Percentiles rank a stretch among this genome's conserved stretches.
Evolutionary conservation across 2,329 filamentous ascomycete genomes (phyloP).

Genomic region (Penicillium decumbens): DNA sequence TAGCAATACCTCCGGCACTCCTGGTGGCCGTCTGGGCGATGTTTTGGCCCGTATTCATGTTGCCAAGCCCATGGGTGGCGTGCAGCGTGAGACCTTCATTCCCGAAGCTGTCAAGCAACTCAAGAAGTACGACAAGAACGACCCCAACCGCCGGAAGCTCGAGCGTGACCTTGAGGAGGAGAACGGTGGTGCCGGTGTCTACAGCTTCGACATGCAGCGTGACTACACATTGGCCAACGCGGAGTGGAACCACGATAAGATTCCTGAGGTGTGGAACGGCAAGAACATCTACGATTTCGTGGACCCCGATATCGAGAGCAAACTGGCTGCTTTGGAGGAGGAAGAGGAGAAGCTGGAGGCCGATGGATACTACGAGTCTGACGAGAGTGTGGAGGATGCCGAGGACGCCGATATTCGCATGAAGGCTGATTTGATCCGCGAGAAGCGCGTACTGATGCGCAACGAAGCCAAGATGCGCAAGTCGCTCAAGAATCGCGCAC

Average conservation of each 20-base stretch:
- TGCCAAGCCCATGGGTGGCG: slow-evolving; percentile 81
- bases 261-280: slow-evolving; percentile 89
- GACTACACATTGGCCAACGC: slow-evolving; percentile 82
- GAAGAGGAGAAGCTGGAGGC: slow-evolving; percentile 90
- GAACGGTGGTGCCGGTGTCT: slow-evolving; percentile 92
- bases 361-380: slow-evolving; percentile 90
- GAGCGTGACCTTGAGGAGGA: slow-evolving; percentile 86
- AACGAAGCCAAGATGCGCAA: slow-evolving; percentile 96
- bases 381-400: slow-evolving; percentile 75
- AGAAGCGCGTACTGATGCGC: slow-evolving; percentile 86
- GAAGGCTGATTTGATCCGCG: slow-evolving; percentile 92
- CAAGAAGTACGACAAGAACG: slow-evolving; percentile 85
- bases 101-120: slow-evolving; percentile 74
- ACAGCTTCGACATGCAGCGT: slow-evolving; percentile 85
- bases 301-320: slow-evolving; percentile 92
- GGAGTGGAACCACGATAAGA: slow-evolving; percentile 94
- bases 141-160: slow-evolving; percentile 74
- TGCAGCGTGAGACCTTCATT: slow-evolving; percentile 75
- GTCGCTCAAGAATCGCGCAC: slow-evolving; percentile 91
- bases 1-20: slow-evolving; percentile 69
- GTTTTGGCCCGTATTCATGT: slow-evolving; percentile 94
- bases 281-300: slow-evolving; percentile 98
- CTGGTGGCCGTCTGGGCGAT: slow-evolving; percentile 78
- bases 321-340: slow-evolving; percentile 84
- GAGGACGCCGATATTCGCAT: slow-evolving; percentile 81